phyloP scores from a whole-genome alignment of 345 rosid species.

The Fremontodendron californicum region DNA sequence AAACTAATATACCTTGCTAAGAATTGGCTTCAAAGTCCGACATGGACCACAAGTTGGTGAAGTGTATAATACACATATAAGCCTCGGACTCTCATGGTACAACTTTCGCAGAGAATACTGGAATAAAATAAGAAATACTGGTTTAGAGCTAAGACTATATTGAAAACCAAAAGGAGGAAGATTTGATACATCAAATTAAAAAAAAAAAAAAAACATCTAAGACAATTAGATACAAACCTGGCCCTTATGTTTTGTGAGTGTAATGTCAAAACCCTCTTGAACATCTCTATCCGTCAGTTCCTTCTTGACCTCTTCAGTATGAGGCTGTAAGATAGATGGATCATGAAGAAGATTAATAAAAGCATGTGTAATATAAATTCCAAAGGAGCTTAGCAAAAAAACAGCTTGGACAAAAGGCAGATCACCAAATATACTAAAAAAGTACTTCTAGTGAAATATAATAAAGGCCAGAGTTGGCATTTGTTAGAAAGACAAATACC shows the following conservation, averaged over 20 bases:
- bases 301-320: constrained; percentile 79
- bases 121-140: constrained; percentile 11
- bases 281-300: constrained; percentile 81
- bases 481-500: constrained; percentile 37
- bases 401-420: not conserved
- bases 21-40: constrained; percentile 93
- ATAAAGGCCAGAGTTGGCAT: not conserved
- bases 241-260: constrained; percentile 76
- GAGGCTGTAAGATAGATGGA: constrained; percentile 51
- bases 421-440: not conserved
- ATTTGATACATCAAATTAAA: not conserved
- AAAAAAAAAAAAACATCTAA: not conserved
- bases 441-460: not conserved
- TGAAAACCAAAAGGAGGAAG: constrained; percentile 7
- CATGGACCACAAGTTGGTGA: constrained; percentile 98
- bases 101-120: constrained; percentile 92
- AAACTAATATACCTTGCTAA: constrained; percentile 57
- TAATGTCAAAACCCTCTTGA: constrained; percentile 76
- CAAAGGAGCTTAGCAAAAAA: not conserved
- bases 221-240: constrained; percentile 49
- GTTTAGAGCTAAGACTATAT: not conserved
- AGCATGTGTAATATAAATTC: not conserved
- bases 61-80: constrained; percentile 77
- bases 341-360: not conserved
- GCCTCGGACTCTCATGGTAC: constrained; percentile 94